phyloP scores from a whole-genome alignment of 192 early-diverging fungal species.

The Paraglomus brasilianum region DNA sequence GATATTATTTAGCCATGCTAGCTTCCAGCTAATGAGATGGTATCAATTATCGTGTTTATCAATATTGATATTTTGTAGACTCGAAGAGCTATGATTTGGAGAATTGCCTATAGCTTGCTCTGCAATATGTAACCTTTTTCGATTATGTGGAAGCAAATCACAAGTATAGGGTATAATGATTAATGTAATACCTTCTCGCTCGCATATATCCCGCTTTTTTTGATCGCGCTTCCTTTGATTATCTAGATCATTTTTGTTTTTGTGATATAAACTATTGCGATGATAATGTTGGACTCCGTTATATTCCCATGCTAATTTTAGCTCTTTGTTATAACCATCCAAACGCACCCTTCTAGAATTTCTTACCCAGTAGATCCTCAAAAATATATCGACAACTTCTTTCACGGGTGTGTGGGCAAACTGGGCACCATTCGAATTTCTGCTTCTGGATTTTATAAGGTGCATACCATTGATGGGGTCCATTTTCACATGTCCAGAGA shows the following conservation, averaged over 20 bases:
- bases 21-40: no score
- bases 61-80: no score
- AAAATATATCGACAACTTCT: constrained; percentile 17
- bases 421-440: constrained; percentile 6
- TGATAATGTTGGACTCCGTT: not conserved
- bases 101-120: no score
- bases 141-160: no score
- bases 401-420: not conserved
- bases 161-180: not conserved
- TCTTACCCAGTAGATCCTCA: not conserved
- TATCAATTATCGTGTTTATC: no score
- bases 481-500: constrained; percentile 5
- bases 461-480: constrained; percentile 7
- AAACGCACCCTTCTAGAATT: no score
- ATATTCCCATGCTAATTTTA: constrained; percentile 1
- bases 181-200: not conserved
- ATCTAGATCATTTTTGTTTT: not conserved
- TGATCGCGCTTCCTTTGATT: not conserved
- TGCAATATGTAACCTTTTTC: no score
- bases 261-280: constrained; percentile 6
- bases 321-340: no score
- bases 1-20: no score
- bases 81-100: no score
- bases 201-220: constrained; percentile 16
- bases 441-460: constrained; percentile 16